Base-by-base conservation (phyloP, 1,139 yeast genomes). In the Saccharomyces hybrid region DNA sequence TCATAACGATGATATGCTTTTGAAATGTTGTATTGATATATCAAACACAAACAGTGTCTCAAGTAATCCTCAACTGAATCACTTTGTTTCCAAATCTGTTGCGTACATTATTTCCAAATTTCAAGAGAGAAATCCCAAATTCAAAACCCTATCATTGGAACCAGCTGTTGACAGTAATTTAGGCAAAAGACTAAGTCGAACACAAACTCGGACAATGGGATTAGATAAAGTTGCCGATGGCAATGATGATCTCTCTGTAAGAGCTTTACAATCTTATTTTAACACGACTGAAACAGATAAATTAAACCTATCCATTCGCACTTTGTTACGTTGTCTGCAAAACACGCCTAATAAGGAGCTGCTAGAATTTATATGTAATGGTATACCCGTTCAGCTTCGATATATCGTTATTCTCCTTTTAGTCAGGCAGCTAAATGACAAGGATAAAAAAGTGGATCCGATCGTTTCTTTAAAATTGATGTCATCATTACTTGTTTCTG, bases 371-470 rank as follows among this genome's bases (percentile, higher is more conserved):
- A 80, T 88, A 56, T 82, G 89, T 8, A 79, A 82, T 48, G 89
- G 93, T 82, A 81, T 89, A 6, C 98, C 96, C 0, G 96, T 93
- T 16, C 97, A 90, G 66, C 75, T 89, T 58, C 76, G 99, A 59
- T 91, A 88, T 68, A 74, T 86, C 46, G 79, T 88, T 4, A 75
- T 88, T 52, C 69, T 76, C 11, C 66, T 78, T 1, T 64, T 80
- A 42, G 74, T 78, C 3, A 61, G 68, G 23, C 64, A 65, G 46
- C 57, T 74, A 27, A 60, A 62, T 4, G 62, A 61, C 48, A 49
- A 55, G 19, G 49, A 49, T 3, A 54, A 55, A 3, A 48, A 66
- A 66, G 16, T 38, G 47, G 27, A 50, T 6, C 44, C 49, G 23
- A n/a, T 76, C 6, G 75, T 75, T 46, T 73, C 81, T 46, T 76